A percentile compares a stretch with the other conserved stretches of the same genome.
These are phyloP conservation scores for Hansenula lynferdii DNA, from an alignment of 1,139 yeast species.

Conservation along the genomic window DNA sequence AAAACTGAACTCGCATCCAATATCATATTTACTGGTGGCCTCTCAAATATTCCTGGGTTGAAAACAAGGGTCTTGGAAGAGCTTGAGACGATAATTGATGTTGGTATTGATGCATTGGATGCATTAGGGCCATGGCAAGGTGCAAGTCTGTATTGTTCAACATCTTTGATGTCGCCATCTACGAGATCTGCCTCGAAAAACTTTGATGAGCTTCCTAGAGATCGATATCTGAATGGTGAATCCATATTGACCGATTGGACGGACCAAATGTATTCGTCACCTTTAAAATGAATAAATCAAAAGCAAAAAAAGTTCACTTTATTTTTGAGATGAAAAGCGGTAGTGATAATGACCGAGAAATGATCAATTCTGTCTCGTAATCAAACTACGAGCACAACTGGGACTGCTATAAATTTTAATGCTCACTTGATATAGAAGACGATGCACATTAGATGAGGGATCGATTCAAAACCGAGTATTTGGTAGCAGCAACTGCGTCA, in stretches of 20 bases:
- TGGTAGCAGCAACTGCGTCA: too few relatives aligned
- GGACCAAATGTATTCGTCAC: conserved; percentile 12
- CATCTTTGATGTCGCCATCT: conserved; percentile 17
- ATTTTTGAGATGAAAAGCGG: too few relatives aligned
- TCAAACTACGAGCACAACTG: too few relatives aligned
- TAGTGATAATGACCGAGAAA: too few relatives aligned
- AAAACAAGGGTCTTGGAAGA: conserved; percentile 29
- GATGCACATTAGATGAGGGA: too few relatives aligned
- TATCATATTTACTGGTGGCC: conserved; percentile 45
- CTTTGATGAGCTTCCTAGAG: conserved; percentile 24
- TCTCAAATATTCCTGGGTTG: conserved; percentile 39
- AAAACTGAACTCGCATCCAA: conserved; percentile 31
- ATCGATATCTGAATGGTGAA: conserved; percentile 23
- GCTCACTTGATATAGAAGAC: too few relatives aligned
- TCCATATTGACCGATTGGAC: conserved; percentile 19
- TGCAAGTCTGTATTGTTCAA: conserved; percentile 45
- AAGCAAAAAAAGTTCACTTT: too few relatives aligned
- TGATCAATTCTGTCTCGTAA: too few relatives aligned
- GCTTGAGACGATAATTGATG: conserved; percentile 18
- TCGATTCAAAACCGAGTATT: too few relatives aligned
- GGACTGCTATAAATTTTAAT: too few relatives aligned
- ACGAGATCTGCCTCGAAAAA: conserved; percentile 9
- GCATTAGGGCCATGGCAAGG: conserved; percentile 61
- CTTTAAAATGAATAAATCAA: too few relatives aligned
- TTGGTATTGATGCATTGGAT: conserved; percentile 19